Evolutionary conservation across 2,329 filamentous ascomycete genomes (phyloP), one percentile per base, ranked within the genome.

Genomic region (Amylocarpus encephaloides): DNA sequence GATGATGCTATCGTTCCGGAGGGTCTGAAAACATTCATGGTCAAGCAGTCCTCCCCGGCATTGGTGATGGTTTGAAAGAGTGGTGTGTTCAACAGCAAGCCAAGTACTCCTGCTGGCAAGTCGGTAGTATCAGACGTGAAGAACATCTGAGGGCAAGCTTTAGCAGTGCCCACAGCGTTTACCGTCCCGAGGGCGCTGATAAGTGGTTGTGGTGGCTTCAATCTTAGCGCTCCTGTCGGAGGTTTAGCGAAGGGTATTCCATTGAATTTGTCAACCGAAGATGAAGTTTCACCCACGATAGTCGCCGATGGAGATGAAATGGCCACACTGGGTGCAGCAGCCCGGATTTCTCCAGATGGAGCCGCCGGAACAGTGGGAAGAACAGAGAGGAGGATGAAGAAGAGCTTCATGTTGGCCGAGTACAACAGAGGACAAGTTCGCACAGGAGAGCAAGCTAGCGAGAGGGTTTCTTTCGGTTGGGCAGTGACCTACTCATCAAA

Each of bases 171-270:
- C 0, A 78, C 82, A 0, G 82, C 84, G 35, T 80, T 73, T 34
- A 85, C 71, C 0, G 73, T 82, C 1, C 84, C 85, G 0, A 87
- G 66, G 0, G 73, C 60, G 4, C 71, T 67, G 6, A 73, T 79
- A 13, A 87, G 68, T 6, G 76, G 71, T 61, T 81, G 75, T 1
- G 88, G 88, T 6, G 85, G 83, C 62, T 78, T 83, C 32, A 93
- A 75, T 13, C 88, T 81, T 19, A 88, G 71, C 2, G 72, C 65
- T 0, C 83, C 85, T 0, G 78, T 73, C 0, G 87, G 87, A 1
- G 85, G 76, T 54, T 87, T 72, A 2, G 86, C 86, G 62, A 82
- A 93, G 2, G 86, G 87, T 49, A 93, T 88, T 18, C 83, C 86
- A 40, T 55, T 55, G 36, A 49, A 52, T 10, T 26, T 49, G 11